Conservation (phyloP, 129 eudicot species). For the Lonicera japonica region DNA sequence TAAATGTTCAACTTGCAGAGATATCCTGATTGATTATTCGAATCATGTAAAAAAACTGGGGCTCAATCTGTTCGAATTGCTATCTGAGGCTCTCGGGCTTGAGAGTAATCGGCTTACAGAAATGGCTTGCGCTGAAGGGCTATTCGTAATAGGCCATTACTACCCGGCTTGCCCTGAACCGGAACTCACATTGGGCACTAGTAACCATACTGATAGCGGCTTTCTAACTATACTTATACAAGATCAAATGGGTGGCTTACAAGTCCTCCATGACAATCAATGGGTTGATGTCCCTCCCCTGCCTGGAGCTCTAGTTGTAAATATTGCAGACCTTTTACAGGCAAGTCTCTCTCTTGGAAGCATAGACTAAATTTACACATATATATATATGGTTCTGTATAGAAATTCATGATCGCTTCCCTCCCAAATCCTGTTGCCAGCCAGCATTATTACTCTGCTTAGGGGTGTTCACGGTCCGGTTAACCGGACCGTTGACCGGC, state of each 20-base stretch:
- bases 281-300: slow-evolving; percentile 15
- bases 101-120: not conserved
- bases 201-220: slow-evolving; percentile 13
- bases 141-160: slow-evolving; percentile 8
- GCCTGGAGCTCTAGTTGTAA: slow-evolving; percentile 10
- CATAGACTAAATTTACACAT: not conserved
- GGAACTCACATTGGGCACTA: slow-evolving; percentile 1
- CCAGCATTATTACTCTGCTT: too few relatives aligned
- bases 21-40: not conserved
- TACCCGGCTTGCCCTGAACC: slow-evolving; percentile 20
- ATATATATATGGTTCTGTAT: too few relatives aligned
- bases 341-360: not conserved
- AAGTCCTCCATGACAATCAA: slow-evolving; percentile 4
- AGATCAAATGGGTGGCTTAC: slow-evolving; percentile 16
- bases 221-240: slow-evolving; percentile 10
- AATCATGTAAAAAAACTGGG: slow-evolving; percentile 4
- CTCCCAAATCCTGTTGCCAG: too few relatives aligned
- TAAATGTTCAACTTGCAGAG: slow-evolving; percentile 1
- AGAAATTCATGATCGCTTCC: too few relatives aligned
- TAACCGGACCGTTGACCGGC: too few relatives aligned
- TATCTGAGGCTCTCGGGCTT: slow-evolving; percentile 15
- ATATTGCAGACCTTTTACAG: slow-evolving; percentile 16
- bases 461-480: too few relatives aligned
- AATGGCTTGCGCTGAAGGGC: slow-evolving; percentile 14
- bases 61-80: slow-evolving; percentile 1